Evolutionary conservation across 2,329 filamentous ascomycete species (phyloP).

Genomic region (Aspergillus chevalieri): DNA sequence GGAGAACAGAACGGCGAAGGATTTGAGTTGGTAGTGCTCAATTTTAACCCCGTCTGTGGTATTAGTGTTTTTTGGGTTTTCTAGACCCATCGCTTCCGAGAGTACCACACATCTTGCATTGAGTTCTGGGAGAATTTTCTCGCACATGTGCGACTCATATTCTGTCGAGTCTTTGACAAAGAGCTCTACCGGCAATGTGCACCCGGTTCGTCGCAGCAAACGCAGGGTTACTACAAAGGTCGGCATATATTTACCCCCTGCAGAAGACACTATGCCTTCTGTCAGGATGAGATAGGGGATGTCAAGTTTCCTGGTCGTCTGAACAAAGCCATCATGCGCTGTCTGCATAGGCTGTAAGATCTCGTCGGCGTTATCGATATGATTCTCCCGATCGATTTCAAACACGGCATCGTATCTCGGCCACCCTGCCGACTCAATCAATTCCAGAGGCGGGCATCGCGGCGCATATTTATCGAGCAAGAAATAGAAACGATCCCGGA

Average conservation of each 20-base stretch:
- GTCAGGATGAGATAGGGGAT: conserved; percentile 24
- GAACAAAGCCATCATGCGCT: conserved; percentile 32
- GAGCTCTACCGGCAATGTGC: conserved; percentile 40
- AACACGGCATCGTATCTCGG: conserved; percentile 12
- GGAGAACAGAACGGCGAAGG: conserved; percentile 50
- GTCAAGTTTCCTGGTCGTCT: conserved; percentile 16
- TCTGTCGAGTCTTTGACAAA: conserved; percentile 27
- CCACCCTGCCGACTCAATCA: conserved; percentile 5
- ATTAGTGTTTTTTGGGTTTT: conserved; percentile 31
- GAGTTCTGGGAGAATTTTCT: conserved; percentile 27
- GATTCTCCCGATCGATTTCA: conserved; percentile 15
- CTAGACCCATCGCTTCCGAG: conserved; percentile 32
- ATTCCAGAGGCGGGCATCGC: conserved; percentile 9
- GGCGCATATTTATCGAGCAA: conserved; percentile 14
- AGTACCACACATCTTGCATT: conserved; percentile 35
- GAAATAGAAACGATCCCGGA: conserved; percentile 14
- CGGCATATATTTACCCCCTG: conserved; percentile 40
- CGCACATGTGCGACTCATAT: conserved; percentile 31
- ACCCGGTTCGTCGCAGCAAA: conserved; percentile 44
- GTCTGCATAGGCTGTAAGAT: conserved; percentile 22
- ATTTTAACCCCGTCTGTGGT: conserved; percentile 18
- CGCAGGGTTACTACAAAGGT: conserved; percentile 42
- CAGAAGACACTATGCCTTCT: conserved; percentile 45
- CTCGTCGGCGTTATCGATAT: conserved; percentile 21
- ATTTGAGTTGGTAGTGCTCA: conserved; percentile 48